Base-by-base conservation (phyloP, 2,329 filamentous ascomycete species). In the Hymenoscyphus occultus region DNA sequence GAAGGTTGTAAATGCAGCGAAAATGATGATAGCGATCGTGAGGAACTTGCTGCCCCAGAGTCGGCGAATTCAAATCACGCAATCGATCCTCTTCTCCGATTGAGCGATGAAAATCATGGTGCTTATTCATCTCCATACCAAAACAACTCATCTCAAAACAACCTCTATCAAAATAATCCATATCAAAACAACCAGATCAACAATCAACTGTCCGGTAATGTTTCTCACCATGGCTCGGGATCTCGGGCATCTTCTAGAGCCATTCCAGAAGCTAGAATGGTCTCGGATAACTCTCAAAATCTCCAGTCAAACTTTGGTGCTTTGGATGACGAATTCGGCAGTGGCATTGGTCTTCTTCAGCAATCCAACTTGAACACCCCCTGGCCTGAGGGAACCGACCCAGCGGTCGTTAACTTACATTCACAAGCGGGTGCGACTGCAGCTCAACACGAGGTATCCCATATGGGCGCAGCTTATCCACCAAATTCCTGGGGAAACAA, bases 231-330 rank as follows among this genome's bases (percentile, higher is more conserved):
- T 4, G 48, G 19, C 22, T 51, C 9, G 19, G 19, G 48, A 13
- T 51, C 48, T 28, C 48, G 19, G 19, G 48, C 19, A 12, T 28
- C 10, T 51, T 22, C 48, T 13, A 19, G 9, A 13, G 10, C 19
- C 22, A 51, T 51, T n/a, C 48, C 48, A 51, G 48, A 51, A 51
- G 48, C 48, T 13, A 51, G 19, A 51, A 51, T 51, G 48, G 22
- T 28, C 48, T 51, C 48, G 48, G 19, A 22, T 13, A 7, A 51
- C 48, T 19, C 48, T 51, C 48, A 28, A 28, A 1, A 13, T 51
- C 22, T 22, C 12, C 19, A 51, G 48, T 12, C n/a, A 51, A 51
- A 28, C 48, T 51, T 22, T 9, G 22, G 22, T 51, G n/a, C 3
- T 28, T 22, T 28, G 48, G 48, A 51, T 6, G 22, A 51, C 22